phyloP scores from a whole-genome alignment of 495 filamentous ascomycete species.

The Penicillium simplicissimum region DNA sequence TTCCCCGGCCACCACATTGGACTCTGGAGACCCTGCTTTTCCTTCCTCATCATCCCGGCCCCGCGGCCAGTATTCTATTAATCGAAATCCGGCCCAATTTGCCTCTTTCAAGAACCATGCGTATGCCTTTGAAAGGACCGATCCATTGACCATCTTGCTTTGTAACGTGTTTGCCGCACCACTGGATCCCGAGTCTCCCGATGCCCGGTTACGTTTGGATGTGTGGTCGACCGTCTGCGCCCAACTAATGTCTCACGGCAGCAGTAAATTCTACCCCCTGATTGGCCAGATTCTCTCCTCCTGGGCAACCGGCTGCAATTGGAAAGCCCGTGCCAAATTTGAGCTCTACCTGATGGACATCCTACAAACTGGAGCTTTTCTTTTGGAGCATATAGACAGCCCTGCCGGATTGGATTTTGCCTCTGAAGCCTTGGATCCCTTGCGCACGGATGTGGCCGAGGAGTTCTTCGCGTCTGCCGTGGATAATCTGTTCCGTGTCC shows the following conservation, averaged over 20 bases:
- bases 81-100: constrained; percentile 61
- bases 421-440: constrained; percentile 58
- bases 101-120: constrained; percentile 45
- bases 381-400: constrained; percentile 76
- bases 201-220: constrained; percentile 76
- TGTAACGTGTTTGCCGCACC: constrained; percentile 78
- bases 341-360: constrained; percentile 93
- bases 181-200: constrained; percentile 70
- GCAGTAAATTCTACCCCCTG: constrained; percentile 44
- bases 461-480: constrained; percentile 88
- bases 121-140: constrained; percentile 78
- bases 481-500: constrained; percentile 77
- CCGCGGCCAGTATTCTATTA: constrained; percentile 53
- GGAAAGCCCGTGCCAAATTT: constrained; percentile 84
- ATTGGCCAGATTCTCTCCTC: constrained; percentile 64
- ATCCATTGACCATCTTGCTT: constrained; percentile 81
- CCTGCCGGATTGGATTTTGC: constrained; percentile 41
- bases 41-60: constrained; percentile 68
- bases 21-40: constrained; percentile 79
- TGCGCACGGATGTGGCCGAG: constrained; percentile 76
- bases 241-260: constrained; percentile 56
- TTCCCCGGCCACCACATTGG: constrained; percentile 72
- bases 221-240: constrained; percentile 89
- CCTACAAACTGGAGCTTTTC: constrained; percentile 85
- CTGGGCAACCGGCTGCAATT: constrained; percentile 83